Evolutionary conservation across 1,284 basidiomycete species (phyloP), one percentile per base, ranked within the genome.

Genomic region (Malassezia brasiliensis): DNA sequence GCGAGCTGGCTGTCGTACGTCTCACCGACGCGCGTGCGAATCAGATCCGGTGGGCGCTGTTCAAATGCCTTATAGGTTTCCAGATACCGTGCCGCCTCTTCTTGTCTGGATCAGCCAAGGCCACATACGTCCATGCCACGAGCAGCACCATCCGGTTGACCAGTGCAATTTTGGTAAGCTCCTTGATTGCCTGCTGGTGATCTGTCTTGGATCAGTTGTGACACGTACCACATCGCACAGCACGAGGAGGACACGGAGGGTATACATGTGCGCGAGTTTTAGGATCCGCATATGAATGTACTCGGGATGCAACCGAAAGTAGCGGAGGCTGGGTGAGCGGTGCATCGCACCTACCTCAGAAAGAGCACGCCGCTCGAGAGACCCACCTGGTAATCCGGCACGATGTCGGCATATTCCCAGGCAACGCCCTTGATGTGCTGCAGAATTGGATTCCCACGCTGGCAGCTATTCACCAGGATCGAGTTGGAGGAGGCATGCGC

Each of bases 281-380:
- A 88, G 84, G 56, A 99, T 90, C 3, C 94, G 84, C 41, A 82
- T 81, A 71, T 90, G 87, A 57, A 99, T 85, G 73, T 99, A 99
- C 76, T 98, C 94, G 5, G 94, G 94, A 75, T 98, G 94, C 15
- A 98, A 80, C 25, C 91, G 86, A 69, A 98, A 91, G 66, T 98
- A 98, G 64, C 85, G 86, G 57, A 98, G 76, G 71, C 91, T 96
- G 56, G n/a, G 39, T 37, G 7, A n/a, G 30, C n/a, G 19, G 34
- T 20, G 9, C 15, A 32, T 9, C 32, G 7, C 7, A 44, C 53
- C 17, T 46, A 61, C 58, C 51, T 56, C 37, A 73, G 64, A 22
- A 72, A 72, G 4, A 73, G 60, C 7, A 65, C 54, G 39, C 69
- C 66, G 14, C 53, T 65, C 1, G 72, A 53, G 1, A 68, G n/a